A percentile compares a stretch with the other conserved stretches of the same genome.
These are phyloP conservation scores for Thinopyrum elongatum DNA, from an alignment of 176 grass and related monocot genomes.

Conservation along the genomic window DNA sequence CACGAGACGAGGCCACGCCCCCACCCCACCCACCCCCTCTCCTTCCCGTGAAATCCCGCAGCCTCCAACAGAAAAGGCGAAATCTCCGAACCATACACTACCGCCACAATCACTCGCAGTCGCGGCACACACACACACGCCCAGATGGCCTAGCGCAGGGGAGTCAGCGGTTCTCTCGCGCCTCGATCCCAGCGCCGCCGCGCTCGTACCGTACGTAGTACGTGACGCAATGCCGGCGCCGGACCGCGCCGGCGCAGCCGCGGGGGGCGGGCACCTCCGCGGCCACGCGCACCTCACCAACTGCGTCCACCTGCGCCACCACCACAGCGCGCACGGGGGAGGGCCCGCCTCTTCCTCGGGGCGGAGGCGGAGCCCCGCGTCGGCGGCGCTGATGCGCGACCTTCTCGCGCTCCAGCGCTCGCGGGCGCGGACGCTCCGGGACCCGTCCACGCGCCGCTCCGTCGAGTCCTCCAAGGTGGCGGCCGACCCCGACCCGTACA, in stretches of 20 bases:
- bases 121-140: not conserved
- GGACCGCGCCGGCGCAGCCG: conserved; percentile 21
- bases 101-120: conserved; percentile 38
- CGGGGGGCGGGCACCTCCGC: conserved; percentile 46
- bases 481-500: conserved; percentile 40
- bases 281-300: conserved; percentile 85
- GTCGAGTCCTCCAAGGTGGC: conserved; percentile 66
- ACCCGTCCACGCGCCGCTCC: conserved; percentile 88
- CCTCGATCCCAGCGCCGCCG: not conserved
- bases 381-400: conserved; percentile 75
- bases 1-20: conserved; percentile 31
- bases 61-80: conserved; percentile 44
- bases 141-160: conserved; percentile 26
- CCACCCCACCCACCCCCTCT: not conserved
- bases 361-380: conserved; percentile 52
- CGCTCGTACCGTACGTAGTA: not conserved
- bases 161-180: not conserved
- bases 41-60: conserved; percentile 46
- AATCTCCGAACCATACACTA: conserved; percentile 37
- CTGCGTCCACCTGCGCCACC: conserved; percentile 82
- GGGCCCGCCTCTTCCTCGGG: conserved; percentile 37
- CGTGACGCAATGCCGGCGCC: conserved; percentile 36
- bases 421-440: conserved; percentile 59
- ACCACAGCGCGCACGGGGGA: conserved; percentile 32
- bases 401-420: conserved; percentile 82